These are phyloP conservation scores for Stagonosporopsis tanaceti DNA, from an alignment of 2,329 filamentous ascomycete genomes.

Conservation along the genomic window DNA sequence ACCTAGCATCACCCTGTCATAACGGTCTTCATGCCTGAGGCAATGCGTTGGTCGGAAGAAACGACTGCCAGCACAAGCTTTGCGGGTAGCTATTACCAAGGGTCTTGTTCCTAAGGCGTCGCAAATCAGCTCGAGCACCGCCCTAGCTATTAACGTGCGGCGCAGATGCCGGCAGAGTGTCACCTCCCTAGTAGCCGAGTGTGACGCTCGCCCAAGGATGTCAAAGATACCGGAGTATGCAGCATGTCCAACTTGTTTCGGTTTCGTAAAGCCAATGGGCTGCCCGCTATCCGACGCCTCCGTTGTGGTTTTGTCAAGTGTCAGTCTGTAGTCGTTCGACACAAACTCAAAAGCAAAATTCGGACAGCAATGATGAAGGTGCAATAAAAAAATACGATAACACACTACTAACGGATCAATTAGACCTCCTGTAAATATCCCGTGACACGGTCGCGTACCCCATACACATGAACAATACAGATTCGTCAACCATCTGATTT, in stretches of 20 bases:
- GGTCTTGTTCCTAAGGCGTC: conserved; percentile 26
- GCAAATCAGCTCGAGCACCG: conserved; percentile 32
- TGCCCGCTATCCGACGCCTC: neutral
- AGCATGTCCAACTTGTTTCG: conserved; percentile 7
- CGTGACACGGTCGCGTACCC: conserved; percentile 29
- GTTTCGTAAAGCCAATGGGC: conserved; percentile 3
- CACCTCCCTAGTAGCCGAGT: neutral
- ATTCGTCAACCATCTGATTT: conserved; percentile 28
- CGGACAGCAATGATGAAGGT: conserved; percentile 26
- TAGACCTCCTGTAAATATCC: conserved; percentile 38
- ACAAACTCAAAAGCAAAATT: conserved; percentile 17
- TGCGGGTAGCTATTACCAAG: conserved; percentile 20
- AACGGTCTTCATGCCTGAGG: conserved; percentile 34
- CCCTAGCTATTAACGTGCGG: conserved; percentile 24
- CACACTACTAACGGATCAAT: conserved; percentile 37
- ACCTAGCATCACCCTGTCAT: conserved; percentile 29
- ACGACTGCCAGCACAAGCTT: conserved; percentile 32
- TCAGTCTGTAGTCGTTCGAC: conserved; percentile 8
- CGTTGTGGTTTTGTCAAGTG: neutral
- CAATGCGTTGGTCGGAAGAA: conserved; percentile 22
- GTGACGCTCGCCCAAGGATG: conserved; percentile 10
- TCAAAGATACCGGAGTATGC: conserved; percentile 10
- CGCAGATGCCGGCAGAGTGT: conserved; percentile 29
- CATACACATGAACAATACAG: conserved; percentile 45
- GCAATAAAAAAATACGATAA: conserved; percentile 39